Evolutionary conservation across 1,284 basidiomycete genomes (phyloP).

Genomic region (Ustilago esculenta): DNA sequence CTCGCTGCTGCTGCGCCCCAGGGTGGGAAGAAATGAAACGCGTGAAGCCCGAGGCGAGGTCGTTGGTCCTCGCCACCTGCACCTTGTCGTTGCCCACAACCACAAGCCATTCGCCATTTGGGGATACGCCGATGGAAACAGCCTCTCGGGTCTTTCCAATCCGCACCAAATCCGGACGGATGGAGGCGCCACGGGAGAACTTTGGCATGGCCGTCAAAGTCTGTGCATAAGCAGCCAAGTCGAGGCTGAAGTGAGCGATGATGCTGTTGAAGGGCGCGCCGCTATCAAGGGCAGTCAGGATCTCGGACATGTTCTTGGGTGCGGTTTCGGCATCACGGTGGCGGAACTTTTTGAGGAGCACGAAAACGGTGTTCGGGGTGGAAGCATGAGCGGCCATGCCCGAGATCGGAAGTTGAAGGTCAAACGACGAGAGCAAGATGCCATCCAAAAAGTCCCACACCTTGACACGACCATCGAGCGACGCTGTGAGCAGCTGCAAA

Average conservation of each 20-base stretch:
- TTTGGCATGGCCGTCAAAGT: slow-evolving; percentile 23
- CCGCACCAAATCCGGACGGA: slow-evolving; percentile 70
- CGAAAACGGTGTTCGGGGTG: slow-evolving; percentile 75
- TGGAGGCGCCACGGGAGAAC: slow-evolving; percentile 31
- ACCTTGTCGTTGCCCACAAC: slow-evolving; percentile 82
- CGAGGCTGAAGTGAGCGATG: slow-evolving; percentile 49
- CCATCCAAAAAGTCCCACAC: slow-evolving; percentile 95
- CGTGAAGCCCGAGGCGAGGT: slow-evolving; percentile 71
- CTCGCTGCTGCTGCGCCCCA: slow-evolving; percentile 22
- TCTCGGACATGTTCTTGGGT: slow-evolving; percentile 30
- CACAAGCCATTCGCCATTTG: slow-evolving; percentile 83
- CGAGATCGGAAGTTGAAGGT: slow-evolving; percentile 75
- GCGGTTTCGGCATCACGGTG: slow-evolving; percentile 35
- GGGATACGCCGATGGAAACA: slow-evolving; percentile 74
- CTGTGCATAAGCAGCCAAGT: slow-evolving; percentile 9
- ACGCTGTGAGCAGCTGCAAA: slow-evolving; percentile 87
- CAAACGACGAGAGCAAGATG: slow-evolving; percentile 73
- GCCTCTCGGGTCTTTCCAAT: slow-evolving; percentile 69
- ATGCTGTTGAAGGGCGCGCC: slow-evolving; percentile 48
- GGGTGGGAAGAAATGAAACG: slow-evolving; percentile 75
- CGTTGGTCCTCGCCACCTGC: slow-evolving; percentile 72
- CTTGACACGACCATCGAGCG: slow-evolving; percentile 82
- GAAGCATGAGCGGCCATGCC: slow-evolving; percentile 77
- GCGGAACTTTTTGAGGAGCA: slow-evolving; percentile 74
- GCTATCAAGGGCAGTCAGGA: slow-evolving; percentile 24